phyloP scores from a whole-genome alignment of 2,329 filamentous ascomycete genomes.

The Monosporascus cannonballus region DNA sequence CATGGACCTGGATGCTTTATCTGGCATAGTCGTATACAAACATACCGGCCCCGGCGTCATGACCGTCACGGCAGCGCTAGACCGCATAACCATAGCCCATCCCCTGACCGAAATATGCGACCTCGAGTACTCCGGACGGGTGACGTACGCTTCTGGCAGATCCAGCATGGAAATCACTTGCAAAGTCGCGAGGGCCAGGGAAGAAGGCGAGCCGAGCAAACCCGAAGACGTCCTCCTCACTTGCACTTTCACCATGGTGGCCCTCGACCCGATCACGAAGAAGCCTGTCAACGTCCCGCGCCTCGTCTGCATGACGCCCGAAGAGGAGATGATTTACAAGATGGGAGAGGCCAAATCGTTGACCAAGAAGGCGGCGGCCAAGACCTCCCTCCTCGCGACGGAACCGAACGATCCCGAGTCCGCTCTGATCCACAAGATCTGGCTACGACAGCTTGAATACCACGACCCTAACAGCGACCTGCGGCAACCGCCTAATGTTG shows the following conservation, averaged over 20 bases:
- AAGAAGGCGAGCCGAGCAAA: constrained; percentile 45
- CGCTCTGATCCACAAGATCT: constrained; percentile 66
- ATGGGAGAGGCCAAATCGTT: constrained; percentile 53
- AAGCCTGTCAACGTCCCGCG: constrained; percentile 55
- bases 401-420: constrained; percentile 67
- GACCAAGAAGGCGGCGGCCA: constrained; percentile 57
- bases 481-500: constrained; percentile 29
- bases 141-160: constrained; percentile 64
- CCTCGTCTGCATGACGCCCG: constrained; percentile 50
- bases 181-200: constrained; percentile 63
- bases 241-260: constrained; percentile 69
- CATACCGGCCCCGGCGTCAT: constrained; percentile 51
- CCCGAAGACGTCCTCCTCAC: constrained; percentile 39
- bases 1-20: constrained; percentile 75
- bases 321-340: constrained; percentile 58
- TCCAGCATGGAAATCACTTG: constrained; percentile 70
- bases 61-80: constrained; percentile 43
- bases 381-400: constrained; percentile 57
- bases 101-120: constrained; percentile 73
- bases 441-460: constrained; percentile 62
- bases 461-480: constrained; percentile 33
- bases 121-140: constrained; percentile 59
- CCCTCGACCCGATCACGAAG: constrained; percentile 61
- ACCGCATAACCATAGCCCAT: constrained; percentile 54
- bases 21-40: constrained; percentile 70